These are phyloP conservation scores for Scheffersomyces amazonensis DNA, from an alignment of 805 yeast species.

Conservation along the genomic window DNA sequence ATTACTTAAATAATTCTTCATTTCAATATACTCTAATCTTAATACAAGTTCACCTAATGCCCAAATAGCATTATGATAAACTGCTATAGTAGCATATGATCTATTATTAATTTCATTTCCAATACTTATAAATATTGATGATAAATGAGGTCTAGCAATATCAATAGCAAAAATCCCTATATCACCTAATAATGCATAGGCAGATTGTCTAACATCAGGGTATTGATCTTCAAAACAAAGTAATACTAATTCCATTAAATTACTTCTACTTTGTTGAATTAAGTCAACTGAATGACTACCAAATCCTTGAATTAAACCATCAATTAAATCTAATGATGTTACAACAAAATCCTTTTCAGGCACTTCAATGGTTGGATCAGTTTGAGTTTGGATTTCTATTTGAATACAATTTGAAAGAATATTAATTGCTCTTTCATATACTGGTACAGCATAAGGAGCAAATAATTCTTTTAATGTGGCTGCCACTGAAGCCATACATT, in stretches of 20 bases:
- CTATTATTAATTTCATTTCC: slow-evolving; percentile 64
- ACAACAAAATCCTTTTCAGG: slow-evolving; percentile 91
- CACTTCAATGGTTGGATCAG: slow-evolving; percentile 64
- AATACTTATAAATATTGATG: slow-evolving; percentile 59
- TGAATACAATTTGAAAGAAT: slow-evolving; percentile 69
- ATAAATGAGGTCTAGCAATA: slow-evolving; percentile 46
- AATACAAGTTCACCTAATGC: slow-evolving; percentile 83
- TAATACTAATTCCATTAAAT: slow-evolving; percentile 60
- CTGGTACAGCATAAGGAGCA: slow-evolving; percentile 86
- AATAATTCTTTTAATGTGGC: slow-evolving; percentile 81
- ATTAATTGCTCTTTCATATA: slow-evolving; percentile 72
- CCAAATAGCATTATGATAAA: slow-evolving; percentile 91
- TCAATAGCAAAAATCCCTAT: slow-evolving; percentile 61
- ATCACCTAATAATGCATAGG: slow-evolving; percentile 89
- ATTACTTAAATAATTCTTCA: slow-evolving; percentile 53
- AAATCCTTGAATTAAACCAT: slow-evolving; percentile 90
- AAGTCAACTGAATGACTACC: slow-evolving; percentile 60
- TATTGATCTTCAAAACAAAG: slow-evolving; percentile 71
- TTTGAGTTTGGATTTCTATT: slow-evolving; percentile 57
- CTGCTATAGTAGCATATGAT: slow-evolving; percentile 51
- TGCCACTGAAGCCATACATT: slow-evolving; percentile 89
- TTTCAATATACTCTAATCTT: slow-evolving; percentile 43
- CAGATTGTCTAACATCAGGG: slow-evolving; percentile 90
- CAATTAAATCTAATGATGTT: slow-evolving; percentile 84
- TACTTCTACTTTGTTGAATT: slow-evolving; percentile 33